A percentile compares a stretch with the other conserved stretches of the same genome.
phyloP scores from a whole-genome alignment of 495 filamentous ascomycete species.

The Xylaria palmicola region DNA sequence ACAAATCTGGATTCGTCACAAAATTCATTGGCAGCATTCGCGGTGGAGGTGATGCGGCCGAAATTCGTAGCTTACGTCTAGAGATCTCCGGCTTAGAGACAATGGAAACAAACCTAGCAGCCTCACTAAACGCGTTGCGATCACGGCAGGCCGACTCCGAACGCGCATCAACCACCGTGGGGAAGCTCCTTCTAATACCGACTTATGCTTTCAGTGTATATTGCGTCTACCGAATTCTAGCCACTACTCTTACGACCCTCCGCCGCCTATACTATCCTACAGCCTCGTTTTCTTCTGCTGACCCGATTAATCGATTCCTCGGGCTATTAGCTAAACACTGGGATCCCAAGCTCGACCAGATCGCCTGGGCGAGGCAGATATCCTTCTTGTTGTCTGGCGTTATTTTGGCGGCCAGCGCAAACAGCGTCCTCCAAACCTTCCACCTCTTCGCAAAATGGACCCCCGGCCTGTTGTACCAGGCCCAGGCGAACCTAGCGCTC shows the following conservation, averaged over 20 bases:
- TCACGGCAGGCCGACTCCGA: slow-evolving; percentile 58
- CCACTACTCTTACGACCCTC: slow-evolving; percentile 61
- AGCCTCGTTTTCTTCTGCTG: slow-evolving; percentile 63
- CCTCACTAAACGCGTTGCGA: slow-evolving; percentile 58
- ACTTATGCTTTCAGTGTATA: slow-evolving; percentile 70
- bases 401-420: slow-evolving; percentile 74
- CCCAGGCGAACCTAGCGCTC: slow-evolving; percentile 67
- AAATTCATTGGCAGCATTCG: slow-evolving; percentile 66
- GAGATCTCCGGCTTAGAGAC: slow-evolving; percentile 76
- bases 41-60: slow-evolving; percentile 59
- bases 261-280: slow-evolving; percentile 51
- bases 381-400: slow-evolving; percentile 74
- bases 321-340: slow-evolving; percentile 70
- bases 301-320: slow-evolving; percentile 74
- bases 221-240: slow-evolving; percentile 72
- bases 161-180: slow-evolving; percentile 59
- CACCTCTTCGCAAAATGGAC: slow-evolving; percentile 69
- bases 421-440: slow-evolving; percentile 72
- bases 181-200: slow-evolving; percentile 55
- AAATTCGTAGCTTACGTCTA: slow-evolving; percentile 63
- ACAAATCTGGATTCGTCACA: slow-evolving; percentile 58
- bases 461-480: slow-evolving; percentile 60
- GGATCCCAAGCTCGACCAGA: slow-evolving; percentile 65
- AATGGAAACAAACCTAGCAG: slow-evolving; percentile 66
- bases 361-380: slow-evolving; percentile 74